A percentile compares a stretch with the other conserved stretches of the same genome.
These are phyloP conservation scores for Cylindrotheca fusiformis DNA, from an alignment of 108 stramenopile genomes.

Conservation along the genomic window DNA sequence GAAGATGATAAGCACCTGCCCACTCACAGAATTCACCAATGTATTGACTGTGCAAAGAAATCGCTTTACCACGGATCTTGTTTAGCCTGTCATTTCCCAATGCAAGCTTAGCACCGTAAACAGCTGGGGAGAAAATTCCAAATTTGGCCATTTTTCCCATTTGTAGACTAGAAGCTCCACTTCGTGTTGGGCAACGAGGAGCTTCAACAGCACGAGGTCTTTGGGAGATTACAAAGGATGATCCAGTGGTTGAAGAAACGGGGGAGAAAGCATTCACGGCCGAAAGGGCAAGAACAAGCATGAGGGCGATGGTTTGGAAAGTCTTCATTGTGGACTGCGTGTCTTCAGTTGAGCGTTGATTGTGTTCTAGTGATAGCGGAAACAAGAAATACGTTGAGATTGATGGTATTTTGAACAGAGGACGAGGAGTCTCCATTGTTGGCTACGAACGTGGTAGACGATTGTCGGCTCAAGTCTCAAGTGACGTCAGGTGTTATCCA, in stretches of 20 bases:
- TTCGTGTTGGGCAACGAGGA: constrained; percentile 30
- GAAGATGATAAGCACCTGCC: constrained; percentile 90
- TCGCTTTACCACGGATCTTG: constrained; percentile 88
- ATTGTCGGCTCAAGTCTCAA: too few species aligned
- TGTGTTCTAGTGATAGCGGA: too few species aligned
- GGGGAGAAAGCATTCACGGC: constrained; percentile 21
- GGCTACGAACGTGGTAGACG: too few species aligned
- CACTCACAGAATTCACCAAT: constrained; percentile 93
- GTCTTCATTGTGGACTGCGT: constrained; percentile 31
- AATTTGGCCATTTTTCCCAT: constrained; percentile 91
- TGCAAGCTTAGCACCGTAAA: constrained; percentile 89
- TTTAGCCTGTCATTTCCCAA: constrained; percentile 80
- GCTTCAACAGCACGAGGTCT: constrained; percentile 34
- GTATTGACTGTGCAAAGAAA: constrained; percentile 87
- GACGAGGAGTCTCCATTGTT: too few species aligned
- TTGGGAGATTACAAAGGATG: constrained; percentile 78
- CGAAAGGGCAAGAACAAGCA: constrained; percentile 18
- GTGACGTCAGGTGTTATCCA: too few species aligned
- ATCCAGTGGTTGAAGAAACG: constrained; percentile 34
- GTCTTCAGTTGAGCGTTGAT: not conserved
- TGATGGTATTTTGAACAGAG: too few species aligned
- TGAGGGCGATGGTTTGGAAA: constrained; percentile 22
- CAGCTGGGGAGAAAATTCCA: constrained; percentile 96
- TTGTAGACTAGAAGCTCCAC: constrained; percentile 36
- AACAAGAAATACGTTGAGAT: too few species aligned